Base-by-base conservation (phyloP, 345 rosid genomes). In the Gossypium sturtianum region DNA sequence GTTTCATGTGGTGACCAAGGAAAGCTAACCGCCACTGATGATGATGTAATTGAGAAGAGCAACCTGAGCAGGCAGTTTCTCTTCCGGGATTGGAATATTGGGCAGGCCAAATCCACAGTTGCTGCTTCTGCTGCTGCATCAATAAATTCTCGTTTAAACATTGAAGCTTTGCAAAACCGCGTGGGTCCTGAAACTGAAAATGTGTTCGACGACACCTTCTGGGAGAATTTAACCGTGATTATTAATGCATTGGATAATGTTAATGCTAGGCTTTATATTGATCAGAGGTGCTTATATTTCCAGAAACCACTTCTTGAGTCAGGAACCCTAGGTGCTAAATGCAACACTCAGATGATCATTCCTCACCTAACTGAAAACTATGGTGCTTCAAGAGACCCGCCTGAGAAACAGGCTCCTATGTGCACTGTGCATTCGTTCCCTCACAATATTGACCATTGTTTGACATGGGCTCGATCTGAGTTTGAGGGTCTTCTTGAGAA, bases 401-500 rank as follows among this genome's bases (percentile, higher is more conserved):
- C 99, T 5, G 99, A 96, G 93, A 96, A 89, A 79, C 99, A 96
- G 83, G 99, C 99, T 13, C 99, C 99, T 19, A 96, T 96, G 99
- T 96, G 98, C 82, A 96, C 99, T n/a, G 94, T 96, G 73, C 99
- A 96, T 73, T 96, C 99, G 0, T 96, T 96, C 81, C 99, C 99
- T 4, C 99, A 96, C 87, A 96, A 91, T 79, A 96, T 96, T 72
- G 99, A 96, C 76, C 99, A 96, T 78, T 96, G 99, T 82, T 80
- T 96, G 77, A 93, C 99, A 61, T 96, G 99, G 99, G 98, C 98
- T 75, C 96, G 97, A 52, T 96, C 99, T 25, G 99, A 96, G 83
- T 96, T 96, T 79, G 99, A 96, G 85, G 99, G 99, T 80, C 83
- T 93, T 65, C 88, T 93, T 71, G 99, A 96, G 91, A 96, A 96